Conservation (phyloP, 345 rosid genomes). For the Citrus australasica region DNA sequence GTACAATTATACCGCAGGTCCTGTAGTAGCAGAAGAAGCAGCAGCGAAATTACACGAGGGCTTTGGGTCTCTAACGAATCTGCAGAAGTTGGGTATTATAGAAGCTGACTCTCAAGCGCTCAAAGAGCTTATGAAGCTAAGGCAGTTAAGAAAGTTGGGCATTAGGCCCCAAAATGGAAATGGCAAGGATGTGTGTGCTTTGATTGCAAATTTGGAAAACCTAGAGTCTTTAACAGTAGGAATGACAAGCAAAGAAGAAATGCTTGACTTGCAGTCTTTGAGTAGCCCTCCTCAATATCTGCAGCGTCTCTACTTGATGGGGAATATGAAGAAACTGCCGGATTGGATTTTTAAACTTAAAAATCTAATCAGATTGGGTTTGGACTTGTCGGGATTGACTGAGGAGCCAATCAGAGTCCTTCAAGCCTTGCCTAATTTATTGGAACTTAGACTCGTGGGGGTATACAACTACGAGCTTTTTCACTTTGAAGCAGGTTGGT, state of each 20-base stretch:
- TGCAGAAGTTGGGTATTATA: too few species aligned
- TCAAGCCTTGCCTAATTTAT: slow-evolving; percentile 1
- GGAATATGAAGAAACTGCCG: background rate
- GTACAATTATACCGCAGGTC: too few species aligned
- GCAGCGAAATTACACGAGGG: too few species aligned
- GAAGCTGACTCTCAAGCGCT: too few species aligned
- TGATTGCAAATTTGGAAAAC: slow-evolving; percentile 8
- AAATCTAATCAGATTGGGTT: background rate
- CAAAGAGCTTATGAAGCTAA: too few species aligned
- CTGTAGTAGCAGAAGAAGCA: too few species aligned
- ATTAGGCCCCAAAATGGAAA: too few species aligned
- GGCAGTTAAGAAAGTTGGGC: too few species aligned
- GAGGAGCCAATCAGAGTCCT: background rate
- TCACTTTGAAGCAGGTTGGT: background rate
- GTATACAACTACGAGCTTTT: background rate
- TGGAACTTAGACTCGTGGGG: background rate
- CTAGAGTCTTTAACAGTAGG: background rate
- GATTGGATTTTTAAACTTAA: background rate
- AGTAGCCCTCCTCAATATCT: background rate
- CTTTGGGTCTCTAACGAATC: too few species aligned
- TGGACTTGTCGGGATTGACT: background rate
- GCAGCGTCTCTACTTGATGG: background rate
- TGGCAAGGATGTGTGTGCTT: background rate
- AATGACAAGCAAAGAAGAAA: background rate
- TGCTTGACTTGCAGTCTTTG: slow-evolving; percentile 11